These are phyloP conservation scores for Setomelanomma holmii DNA, from an alignment of 2,329 filamentous ascomycete genomes.

Conservation along the genomic window DNA sequence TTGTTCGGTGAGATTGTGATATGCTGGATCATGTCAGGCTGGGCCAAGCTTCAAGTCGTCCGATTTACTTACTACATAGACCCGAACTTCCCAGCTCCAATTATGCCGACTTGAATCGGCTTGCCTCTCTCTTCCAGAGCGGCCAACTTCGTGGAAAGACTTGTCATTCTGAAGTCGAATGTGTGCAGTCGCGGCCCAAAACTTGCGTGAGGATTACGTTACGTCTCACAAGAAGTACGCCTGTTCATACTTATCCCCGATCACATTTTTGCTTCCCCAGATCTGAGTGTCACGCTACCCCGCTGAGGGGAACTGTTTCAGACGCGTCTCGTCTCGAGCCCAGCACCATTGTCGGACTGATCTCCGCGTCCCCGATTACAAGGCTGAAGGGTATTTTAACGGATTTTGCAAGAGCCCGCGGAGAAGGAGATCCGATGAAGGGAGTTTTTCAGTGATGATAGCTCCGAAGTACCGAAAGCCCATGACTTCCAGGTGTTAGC, in stretches of 20 bases:
- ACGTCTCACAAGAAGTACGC: too few relatives aligned
- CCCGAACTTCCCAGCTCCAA: constrained; percentile 57
- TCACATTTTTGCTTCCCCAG: neutral
- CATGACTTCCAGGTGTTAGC: too few relatives aligned
- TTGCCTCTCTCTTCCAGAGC: constrained; percentile 17
- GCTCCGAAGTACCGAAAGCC: too few relatives aligned
- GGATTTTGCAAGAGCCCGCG: neutral
- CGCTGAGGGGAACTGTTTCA: constrained; percentile 3
- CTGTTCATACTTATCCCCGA: neutral
- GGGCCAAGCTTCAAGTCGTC: too few relatives aligned
- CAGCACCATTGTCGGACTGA: constrained; percentile 1
- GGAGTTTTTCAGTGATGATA: too few relatives aligned
- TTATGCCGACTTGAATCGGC: constrained; percentile 49
- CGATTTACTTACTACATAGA: constrained; percentile 51
- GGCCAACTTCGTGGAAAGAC: constrained; percentile 22
- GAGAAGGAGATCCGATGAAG: neutral
- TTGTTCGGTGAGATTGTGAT: constrained; percentile 54
- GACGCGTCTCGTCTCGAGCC: constrained; percentile 12
- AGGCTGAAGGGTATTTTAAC: neutral
- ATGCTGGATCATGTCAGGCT: constrained; percentile 32
- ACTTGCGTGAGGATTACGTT: too few relatives aligned
- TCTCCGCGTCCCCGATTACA: constrained; percentile 7
- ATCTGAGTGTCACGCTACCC: constrained; percentile 10
- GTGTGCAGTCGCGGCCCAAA: too few relatives aligned
- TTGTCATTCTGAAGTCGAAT: constrained; percentile 16